Evolutionary conservation across 2,329 filamentous ascomycete genomes (phyloP), one percentile per base, ranked within the genome.

Genomic region (Fusarium sp.): DNA sequence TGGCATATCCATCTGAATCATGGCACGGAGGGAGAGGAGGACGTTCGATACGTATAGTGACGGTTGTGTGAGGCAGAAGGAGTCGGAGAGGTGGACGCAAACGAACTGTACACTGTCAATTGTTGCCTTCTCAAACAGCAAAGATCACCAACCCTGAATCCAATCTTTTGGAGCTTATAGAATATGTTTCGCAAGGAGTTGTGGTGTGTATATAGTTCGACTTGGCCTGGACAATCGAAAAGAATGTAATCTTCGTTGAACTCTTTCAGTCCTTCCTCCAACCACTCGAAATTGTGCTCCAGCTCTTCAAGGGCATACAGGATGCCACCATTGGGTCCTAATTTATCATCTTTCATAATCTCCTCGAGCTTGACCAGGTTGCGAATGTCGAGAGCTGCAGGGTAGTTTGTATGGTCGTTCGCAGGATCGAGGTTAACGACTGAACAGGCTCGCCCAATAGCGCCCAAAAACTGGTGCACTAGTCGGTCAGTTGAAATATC

Each of bases 1-100:
- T 1, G 96, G 94, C 66, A 98, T 91, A 77, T 98, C 96, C 88
- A 99, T 95, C 81, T 98, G 96, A 55, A 99, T 89, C 95, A 99
- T 99, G 74, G 93, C 94, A 71, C 96, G 91, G 69, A 99, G 89
- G 58, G 94, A 95, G 25, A 99, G 90, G 59, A 99, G 90, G 60
- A 99, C 86, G 74, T 97, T 96, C 72, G 95, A 97, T 63, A 99
- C 91, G 81, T 98, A 99, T 65, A 98, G 88, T 5, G 94, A 98
- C 1, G 96, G 96, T 64, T 97, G 90, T 1, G 94, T 97, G 28
- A 98, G 86, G 78, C 93, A 95, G 78, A 97, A 96, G 7, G 93
- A 97, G 79, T 99, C 96, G 69, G 96, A 93, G 37, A 99, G 89
- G 80, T 98, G 94, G 61, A 99, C 86, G 46, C 96, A 93, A 64